Conservation (phyloP, 2,329 filamentous ascomycete species). For the Eutypa lata region DNA sequence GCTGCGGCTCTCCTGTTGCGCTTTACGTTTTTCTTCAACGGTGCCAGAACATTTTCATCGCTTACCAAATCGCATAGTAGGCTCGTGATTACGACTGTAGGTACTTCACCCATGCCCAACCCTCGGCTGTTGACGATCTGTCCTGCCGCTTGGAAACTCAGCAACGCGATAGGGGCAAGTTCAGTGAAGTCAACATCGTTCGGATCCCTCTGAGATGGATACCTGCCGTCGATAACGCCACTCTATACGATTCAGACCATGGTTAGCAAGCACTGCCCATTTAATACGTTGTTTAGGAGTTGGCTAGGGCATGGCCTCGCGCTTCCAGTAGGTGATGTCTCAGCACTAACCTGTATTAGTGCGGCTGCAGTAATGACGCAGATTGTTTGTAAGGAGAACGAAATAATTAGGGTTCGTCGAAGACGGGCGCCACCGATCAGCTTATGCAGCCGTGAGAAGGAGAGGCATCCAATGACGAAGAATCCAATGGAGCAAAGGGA, state of each 20-base stretch:
- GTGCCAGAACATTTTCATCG: conserved; percentile 46
- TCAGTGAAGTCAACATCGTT: conserved; percentile 22
- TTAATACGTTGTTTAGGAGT: too few species aligned
- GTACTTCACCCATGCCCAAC: conserved; percentile 52
- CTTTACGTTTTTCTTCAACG: conserved; percentile 42
- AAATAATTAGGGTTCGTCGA: conserved; percentile 23
- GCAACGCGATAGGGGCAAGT: conserved; percentile 36
- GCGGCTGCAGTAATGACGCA: conserved; percentile 22
- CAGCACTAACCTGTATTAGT: conserved; percentile 14
- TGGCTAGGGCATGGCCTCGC: too few species aligned
- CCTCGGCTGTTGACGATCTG: conserved; percentile 52
- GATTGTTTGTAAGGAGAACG: conserved; percentile 25
- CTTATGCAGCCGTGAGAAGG: conserved; percentile 34
- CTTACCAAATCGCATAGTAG: conserved; percentile 52
- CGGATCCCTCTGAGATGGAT: conserved; percentile 22
- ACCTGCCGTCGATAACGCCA: conserved; percentile 24
- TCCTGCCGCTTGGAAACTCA: conserved; percentile 54
- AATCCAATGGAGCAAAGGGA: conserved; percentile 41
- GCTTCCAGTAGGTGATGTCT: too few species aligned
- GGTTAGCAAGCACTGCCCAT: not conserved
- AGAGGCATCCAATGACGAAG: conserved; percentile 37
- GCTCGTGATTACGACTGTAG: conserved; percentile 54
- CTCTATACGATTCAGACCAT: conserved; percentile 9
- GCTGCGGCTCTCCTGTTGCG: conserved; percentile 44
- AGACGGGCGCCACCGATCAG: conserved; percentile 23